Base-by-base conservation (phyloP, 768 basidiomycete genomes). In the Krasilnikovozyma curviuscula region DNA sequence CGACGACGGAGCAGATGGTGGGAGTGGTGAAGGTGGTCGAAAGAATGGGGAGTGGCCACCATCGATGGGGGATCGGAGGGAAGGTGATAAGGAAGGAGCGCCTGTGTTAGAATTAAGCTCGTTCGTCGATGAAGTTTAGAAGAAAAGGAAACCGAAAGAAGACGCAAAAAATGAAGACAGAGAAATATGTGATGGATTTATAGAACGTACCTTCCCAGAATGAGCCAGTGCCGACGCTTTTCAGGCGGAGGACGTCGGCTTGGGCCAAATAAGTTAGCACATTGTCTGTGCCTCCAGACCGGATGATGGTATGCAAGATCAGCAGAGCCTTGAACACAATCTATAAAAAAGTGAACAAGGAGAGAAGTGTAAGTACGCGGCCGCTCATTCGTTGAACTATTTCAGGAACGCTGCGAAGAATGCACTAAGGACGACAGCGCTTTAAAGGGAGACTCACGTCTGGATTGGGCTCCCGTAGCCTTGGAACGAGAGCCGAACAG, bases 251-350 rank as follows among this genome's bases (percentile, higher is more conserved):
- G n/a, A 84, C 71, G 56, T 91, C 83, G 28, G 55, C 55, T 29
- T 78, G 73, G 5, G 83, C 78, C 32, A 97, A 73, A 65, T 86
- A 80, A 12, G 74, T 70, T 18, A 95, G 72, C 12, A 95, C 75
- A 61, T 88, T 84, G 69, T 97, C 88, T 6, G 89, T 93, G 2
- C 83, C 73, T n/a, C 93, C 93, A 53, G 83, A 85, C 24, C 93
- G 77, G 62, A 97, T 83, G 83, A 98, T 86, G 28, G 79, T 84
- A 63, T 98, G 93, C 7, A 97, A 69, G 3, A 91, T 84, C 57
- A 98, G 79, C 56, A 97, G 70, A 0, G 88, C 86, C 62, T 98
- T 98, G 75, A 97, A 95, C n/a, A 84, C 88, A 55, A 97, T 73
- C 88, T 93, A 57, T 1, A 18, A 3, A 23, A 1, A 7, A 35